Evolutionary conservation across 352 stramenopile genomes (phyloP).

Genomic region (Phytophthora aleatoria): DNA sequence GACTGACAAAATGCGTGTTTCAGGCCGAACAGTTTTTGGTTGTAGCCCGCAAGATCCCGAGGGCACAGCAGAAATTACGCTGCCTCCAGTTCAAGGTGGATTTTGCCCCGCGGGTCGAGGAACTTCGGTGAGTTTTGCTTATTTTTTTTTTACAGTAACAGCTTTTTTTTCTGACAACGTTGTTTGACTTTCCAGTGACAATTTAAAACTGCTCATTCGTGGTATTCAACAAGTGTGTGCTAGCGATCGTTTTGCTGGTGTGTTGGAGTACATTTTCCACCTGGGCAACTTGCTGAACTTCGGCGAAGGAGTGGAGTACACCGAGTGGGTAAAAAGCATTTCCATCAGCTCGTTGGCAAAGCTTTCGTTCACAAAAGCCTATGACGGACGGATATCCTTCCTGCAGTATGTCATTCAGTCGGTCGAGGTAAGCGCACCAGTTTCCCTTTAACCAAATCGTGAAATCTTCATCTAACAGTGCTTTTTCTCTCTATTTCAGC

Average conservation of each 20-base stretch:
- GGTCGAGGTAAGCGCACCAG: slow-evolving; percentile 47
- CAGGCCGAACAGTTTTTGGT: slow-evolving; percentile 80
- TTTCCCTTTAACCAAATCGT: background rate
- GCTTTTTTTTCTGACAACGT: slow-evolving; percentile 2
- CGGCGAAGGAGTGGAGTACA: slow-evolving; percentile 54
- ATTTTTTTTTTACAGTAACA: background rate
- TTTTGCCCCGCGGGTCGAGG: slow-evolving; percentile 63
- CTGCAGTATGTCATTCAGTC: slow-evolving; percentile 83
- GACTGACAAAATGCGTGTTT: background rate
- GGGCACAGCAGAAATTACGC: slow-evolving; percentile 71
- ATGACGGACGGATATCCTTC: slow-evolving; percentile 71
- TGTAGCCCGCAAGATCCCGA: slow-evolving; percentile 58
- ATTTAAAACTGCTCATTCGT: slow-evolving; percentile 68
- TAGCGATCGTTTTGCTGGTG: slow-evolving; percentile 60
- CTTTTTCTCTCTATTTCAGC: slow-evolving; percentile 30
- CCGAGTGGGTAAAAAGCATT: slow-evolving; percentile 61
- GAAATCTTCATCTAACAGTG: slow-evolving; percentile 7
- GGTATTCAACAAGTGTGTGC: slow-evolving; percentile 75
- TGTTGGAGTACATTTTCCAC: slow-evolving; percentile 76
- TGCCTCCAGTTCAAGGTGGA: slow-evolving; percentile 85
- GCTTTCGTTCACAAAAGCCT: slow-evolving; percentile 83
- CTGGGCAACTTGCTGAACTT: slow-evolving; percentile 75
- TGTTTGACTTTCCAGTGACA: slow-evolving; percentile 36
- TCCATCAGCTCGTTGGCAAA: slow-evolving; percentile 79
- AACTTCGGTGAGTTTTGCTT: slow-evolving; percentile 58